Percentiles rank a stretch among this genome's conserved stretches.
Evolutionary conservation across 768 basidiomycete genomes (phyloP).

Genomic region (Inosperma sp.): DNA sequence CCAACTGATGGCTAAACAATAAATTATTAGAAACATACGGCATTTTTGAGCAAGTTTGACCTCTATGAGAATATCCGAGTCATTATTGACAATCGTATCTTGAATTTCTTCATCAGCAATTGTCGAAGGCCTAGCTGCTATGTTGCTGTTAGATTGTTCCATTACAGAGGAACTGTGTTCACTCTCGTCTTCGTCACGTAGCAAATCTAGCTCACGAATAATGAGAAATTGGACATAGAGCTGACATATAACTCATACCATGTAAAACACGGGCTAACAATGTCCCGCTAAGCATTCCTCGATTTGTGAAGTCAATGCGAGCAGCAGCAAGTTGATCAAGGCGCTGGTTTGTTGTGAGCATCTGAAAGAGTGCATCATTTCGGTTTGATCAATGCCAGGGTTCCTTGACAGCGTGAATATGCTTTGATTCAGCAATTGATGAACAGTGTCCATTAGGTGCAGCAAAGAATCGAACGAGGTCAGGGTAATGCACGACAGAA

Average conservation of each 20-base stretch:
- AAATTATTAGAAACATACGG: constrained; percentile 4
- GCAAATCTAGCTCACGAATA: not conserved
- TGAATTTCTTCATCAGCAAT: constrained; percentile 6
- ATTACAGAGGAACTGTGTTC: too few relatives aligned
- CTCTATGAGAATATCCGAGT: constrained; percentile 11
- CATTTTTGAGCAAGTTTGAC: constrained; percentile 9
- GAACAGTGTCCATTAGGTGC: constrained; percentile 29
- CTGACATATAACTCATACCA: not conserved
- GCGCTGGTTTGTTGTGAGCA: constrained; percentile 28
- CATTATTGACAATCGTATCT: constrained; percentile 11
- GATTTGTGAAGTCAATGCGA: constrained; percentile 9
- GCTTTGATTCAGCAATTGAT: constrained; percentile 31
- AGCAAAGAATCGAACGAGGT: constrained; percentile 20
- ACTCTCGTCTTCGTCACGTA: not conserved
- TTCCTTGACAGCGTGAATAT: constrained; percentile 32
- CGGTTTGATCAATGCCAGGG: constrained; percentile 31
- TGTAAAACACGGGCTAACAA: not conserved
- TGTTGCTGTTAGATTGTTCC: not conserved
- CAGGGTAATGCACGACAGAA: constrained; percentile 19
- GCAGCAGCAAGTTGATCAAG: constrained; percentile 27
- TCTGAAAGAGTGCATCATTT: constrained; percentile 30
- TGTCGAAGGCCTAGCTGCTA: not conserved
- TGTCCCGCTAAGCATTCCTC: constrained; percentile 13
- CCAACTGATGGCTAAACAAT: not conserved
- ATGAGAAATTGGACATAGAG: not conserved